Evolutionary conservation across 768 basidiomycete species (phyloP), one percentile per base, ranked within the genome.

Genomic region (Podaxis sp.): DNA sequence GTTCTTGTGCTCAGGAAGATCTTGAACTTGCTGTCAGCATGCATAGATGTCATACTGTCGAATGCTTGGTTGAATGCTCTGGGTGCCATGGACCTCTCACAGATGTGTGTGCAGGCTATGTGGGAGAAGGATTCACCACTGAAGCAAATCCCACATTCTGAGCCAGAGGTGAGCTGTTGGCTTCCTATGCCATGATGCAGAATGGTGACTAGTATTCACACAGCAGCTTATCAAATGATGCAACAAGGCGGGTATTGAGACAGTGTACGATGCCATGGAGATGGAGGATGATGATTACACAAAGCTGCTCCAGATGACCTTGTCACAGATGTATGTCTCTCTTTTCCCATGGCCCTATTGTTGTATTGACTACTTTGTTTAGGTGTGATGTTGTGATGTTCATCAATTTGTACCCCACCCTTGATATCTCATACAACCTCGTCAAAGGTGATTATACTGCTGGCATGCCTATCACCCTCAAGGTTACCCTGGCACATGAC

Each of bases 221-320:
- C 20, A 20, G 13, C 44, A 93, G 89, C 87, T 91, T 48, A 79
- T 99, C 71, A 84, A 87, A 69, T 86, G 95, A 12, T 98, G 95
- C 79, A 91, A 91, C 71, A 84, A 82, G 0, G 90, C 88, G 6
- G 84, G 84, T 7, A 80, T 97, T 59, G 93, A 94, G 64, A 91
- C 92, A 1, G 95, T 99, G 0, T 98, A 98, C 72, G 96, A 99
- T 72, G 84, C 99, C 65, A 97, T 98, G 93, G 97, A 99, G 74
- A 88, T 99, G 87, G 97, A 99, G 71, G 96, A 98, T 68, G 90
- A 91, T 63, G 83, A 92, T 70, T 85, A 96, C 40, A 91, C 86
- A 61, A 78, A 87, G 58, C 77, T 98, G 24, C 76, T 99, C 30
- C 87, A 89, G 69, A 95, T 99, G 93, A 86, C 88, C 58, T 44